Percentiles rank a stretch among this genome's conserved stretches.
These are phyloP conservation scores for Cadophora gregata DNA, from an alignment of 2,329 filamentous ascomycete genomes.

Conservation along the genomic window DNA sequence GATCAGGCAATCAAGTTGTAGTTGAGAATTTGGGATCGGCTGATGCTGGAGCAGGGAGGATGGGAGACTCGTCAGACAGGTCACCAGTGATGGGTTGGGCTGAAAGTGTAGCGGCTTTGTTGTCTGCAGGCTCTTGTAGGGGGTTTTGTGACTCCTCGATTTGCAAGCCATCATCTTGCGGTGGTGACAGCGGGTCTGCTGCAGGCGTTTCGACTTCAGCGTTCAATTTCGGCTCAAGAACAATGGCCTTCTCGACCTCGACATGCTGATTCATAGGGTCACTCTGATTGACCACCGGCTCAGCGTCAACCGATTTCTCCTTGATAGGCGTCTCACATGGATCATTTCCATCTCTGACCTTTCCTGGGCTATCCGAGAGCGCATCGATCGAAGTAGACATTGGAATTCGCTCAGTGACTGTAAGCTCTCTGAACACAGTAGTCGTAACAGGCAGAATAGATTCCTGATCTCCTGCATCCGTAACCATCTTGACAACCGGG, in stretches of 20 bases:
- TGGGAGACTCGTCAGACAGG: background rate
- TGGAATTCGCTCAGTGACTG: constrained; percentile 23
- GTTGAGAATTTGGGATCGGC: background rate
- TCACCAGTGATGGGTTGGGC: background rate
- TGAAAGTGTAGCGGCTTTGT: background rate
- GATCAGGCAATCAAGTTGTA: too few relatives aligned
- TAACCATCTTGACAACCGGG: constrained; percentile 1
- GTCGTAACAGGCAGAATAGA: constrained; percentile 18
- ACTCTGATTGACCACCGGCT: background rate
- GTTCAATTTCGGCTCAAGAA: background rate
- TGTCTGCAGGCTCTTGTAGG: background rate
- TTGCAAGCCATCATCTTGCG: background rate
- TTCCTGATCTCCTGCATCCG: constrained; percentile 2
- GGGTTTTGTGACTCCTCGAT: background rate
- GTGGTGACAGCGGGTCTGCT: background rate
- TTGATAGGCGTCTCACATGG: background rate
- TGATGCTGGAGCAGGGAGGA: background rate
- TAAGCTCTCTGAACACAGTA: constrained; percentile 23
- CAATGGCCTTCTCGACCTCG: background rate
- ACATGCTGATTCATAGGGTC: background rate
- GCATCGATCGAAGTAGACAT: background rate
- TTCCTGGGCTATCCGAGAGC: background rate
- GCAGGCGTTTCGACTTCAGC: background rate
- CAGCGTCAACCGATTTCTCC: background rate
- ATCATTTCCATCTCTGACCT: background rate